phyloP scores from a whole-genome alignment of 371 early-diverging fungal genomes.

The Saksenaea vasiformis region DNA sequence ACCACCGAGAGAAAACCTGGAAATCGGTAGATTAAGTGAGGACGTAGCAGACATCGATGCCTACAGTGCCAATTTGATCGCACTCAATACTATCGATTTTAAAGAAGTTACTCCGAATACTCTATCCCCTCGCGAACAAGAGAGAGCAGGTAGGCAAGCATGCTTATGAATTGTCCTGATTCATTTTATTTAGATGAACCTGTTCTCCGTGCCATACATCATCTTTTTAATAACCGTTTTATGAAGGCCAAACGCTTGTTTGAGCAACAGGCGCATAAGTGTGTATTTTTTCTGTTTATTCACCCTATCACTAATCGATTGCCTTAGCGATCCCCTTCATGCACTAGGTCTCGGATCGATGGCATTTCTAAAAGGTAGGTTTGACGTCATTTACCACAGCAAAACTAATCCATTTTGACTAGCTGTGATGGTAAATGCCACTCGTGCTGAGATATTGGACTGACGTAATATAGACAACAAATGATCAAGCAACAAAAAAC shows the following conservation, averaged over 20 bases:
- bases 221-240: conserved; percentile 63
- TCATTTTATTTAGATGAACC: conserved; percentile 34
- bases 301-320: not conserved
- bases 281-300: not conserved
- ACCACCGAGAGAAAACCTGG: conserved; percentile 14
- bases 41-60: conserved; percentile 41
- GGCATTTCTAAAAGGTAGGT: conserved; percentile 53
- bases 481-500: conserved; percentile 53
- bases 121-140: conserved; percentile 55
- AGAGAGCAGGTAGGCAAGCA: conserved; percentile 52
- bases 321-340: conserved; percentile 45
- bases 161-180: not conserved
- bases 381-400: not conserved
- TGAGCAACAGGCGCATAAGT: conserved; percentile 28
- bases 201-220: conserved; percentile 53
- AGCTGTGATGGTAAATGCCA: conserved; percentile 31
- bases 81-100: conserved; percentile 37
- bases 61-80: conserved; percentile 46
- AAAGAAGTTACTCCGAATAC: conserved; percentile 47
- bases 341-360: conserved; percentile 52
- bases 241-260: conserved; percentile 52
- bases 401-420: not conserved
- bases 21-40: conserved; percentile 21
- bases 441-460: not conserved
- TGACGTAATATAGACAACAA: conserved; percentile 43